Evolutionary conservation across 2,329 filamentous ascomycete genomes (phyloP), one percentile per base, ranked within the genome.

Genomic region (Pleoardoris graminearum): DNA sequence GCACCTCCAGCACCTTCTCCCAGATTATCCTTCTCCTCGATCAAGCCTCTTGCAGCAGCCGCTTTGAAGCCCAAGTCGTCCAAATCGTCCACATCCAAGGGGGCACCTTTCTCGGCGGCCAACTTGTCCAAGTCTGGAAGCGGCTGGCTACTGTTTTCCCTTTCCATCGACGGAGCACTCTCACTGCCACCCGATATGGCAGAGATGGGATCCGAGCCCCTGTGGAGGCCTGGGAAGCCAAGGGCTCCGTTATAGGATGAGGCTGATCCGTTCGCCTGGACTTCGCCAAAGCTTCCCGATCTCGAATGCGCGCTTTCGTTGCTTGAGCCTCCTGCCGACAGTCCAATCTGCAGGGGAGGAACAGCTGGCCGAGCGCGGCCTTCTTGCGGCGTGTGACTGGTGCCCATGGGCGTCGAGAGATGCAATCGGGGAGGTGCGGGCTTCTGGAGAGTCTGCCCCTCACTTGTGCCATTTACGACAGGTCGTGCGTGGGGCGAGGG

Each of bases 51-150:
- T 72, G 89, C 84, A 69, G 91, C 96, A 10, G 93, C 94, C 46
- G 95, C 92, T 69, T 89, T 86, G 94, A 94, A 99, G 17, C 91
- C 91, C 58, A 96, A 90, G 66, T 97, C 92, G 69, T 97, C 93
- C 43, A 99, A 77, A 62, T 97, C 93, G 65, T 97, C 93, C 3
- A 96, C 93, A 72, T 99, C 94, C 33, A 93, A 77, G 21, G 87
- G 89, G 58, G 90, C 82, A 30, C 91, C 91, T 73, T 88, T 91
- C 61, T 96, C 91, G 39, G 94, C 72, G 44, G 85, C 89, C 64
- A 96, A 75, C 72, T 92, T 87, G 60, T 95, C 91, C 52, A 97
- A 85, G 63, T 87, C 84, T 2, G 85, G 86, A 55, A 92, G 81
- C 2, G 94, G 78, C 65, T 90, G 89, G 73, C 89, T 82, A 68